Evolutionary conservation across 2,329 filamentous ascomycete species (phyloP).

Genomic region (Xylariales sp.): DNA sequence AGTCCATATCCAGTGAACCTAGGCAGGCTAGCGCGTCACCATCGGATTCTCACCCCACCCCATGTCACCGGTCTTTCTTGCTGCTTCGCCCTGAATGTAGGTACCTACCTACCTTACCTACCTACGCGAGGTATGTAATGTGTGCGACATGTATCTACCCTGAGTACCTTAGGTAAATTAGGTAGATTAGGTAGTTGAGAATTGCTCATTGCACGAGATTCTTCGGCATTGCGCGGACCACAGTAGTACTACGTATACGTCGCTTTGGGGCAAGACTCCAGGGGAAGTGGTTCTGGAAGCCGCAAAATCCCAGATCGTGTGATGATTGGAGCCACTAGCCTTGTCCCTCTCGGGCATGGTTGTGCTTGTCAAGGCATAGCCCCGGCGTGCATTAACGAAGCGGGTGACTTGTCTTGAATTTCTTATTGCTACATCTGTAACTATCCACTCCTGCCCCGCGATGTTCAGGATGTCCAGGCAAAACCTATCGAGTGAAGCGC

Average conservation of each 20-base stretch:
- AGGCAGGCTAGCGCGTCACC: too few relatives aligned
- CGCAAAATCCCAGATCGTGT: conserved; percentile 41
- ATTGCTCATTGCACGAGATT: conserved; percentile 26
- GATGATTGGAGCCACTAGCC: conserved; percentile 32
- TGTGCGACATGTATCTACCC: not conserved
- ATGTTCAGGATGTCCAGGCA: conserved; percentile 13
- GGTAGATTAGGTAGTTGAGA: not conserved
- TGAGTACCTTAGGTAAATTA: not conserved
- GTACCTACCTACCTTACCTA: not conserved
- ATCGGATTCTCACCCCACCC: too few relatives aligned
- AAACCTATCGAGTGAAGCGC: not conserved
- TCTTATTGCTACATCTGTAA: conserved; percentile 13
- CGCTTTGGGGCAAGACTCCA: conserved; percentile 14
- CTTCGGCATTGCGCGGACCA: not conserved
- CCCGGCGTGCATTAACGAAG: conserved; percentile 33
- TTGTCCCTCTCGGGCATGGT: conserved; percentile 39
- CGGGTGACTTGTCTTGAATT: conserved; percentile 32
- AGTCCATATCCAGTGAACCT: too few relatives aligned
- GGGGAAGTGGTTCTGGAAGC: conserved; percentile 37
- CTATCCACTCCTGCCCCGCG: conserved; percentile 34
- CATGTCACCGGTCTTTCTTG: too few relatives aligned
- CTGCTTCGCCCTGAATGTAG: not conserved
- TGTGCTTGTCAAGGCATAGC: conserved; percentile 22
- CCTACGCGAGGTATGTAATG: too few relatives aligned
- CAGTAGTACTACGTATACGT: not conserved